phyloP scores from a whole-genome alignment of 306 rosid genomes.

The Corylus avellana region DNA sequence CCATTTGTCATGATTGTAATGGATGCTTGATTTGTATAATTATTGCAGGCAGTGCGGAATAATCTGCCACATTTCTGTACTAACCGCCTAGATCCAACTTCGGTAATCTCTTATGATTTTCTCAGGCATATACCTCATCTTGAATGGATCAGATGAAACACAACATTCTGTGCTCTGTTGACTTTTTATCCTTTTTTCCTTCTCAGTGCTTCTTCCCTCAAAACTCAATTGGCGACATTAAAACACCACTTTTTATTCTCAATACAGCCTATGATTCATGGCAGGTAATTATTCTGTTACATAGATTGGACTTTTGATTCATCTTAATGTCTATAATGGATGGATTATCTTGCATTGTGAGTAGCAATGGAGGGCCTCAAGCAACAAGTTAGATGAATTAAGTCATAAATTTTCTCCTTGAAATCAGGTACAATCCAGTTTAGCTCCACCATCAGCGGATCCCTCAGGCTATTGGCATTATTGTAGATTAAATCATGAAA shows the following conservation, averaged over 20 bases:
- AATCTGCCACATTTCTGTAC: conserved; percentile 74
- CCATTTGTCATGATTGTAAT: conserved; percentile 15
- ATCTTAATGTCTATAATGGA: neutral
- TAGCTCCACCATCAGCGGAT: conserved; percentile 94
- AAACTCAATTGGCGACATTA: conserved; percentile 61
- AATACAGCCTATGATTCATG: conserved; percentile 96
- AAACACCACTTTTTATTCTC: conserved; percentile 84
- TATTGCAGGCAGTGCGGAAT: conserved; percentile 59
- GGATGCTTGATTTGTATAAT: conserved; percentile 20
- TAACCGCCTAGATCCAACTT: conserved; percentile 74
- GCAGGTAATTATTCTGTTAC: conserved; percentile 64
- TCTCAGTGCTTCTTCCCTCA: conserved; percentile 96
- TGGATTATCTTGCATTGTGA: neutral
- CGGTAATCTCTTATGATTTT: conserved; percentile 45
- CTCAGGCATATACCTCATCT: conserved; percentile 14
- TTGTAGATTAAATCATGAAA: conserved; percentile 80
- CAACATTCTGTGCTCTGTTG: neutral
- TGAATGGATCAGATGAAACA: conserved; percentile 18
- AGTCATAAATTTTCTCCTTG: conserved; percentile 13
- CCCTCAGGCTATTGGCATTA: conserved; percentile 84
- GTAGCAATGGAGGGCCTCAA: neutral
- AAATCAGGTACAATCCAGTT: conserved; percentile 78
- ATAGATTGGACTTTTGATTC: conserved; percentile 11
- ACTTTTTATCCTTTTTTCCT: neutral
- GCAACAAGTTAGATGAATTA: conserved; percentile 3